Conservation (phyloP, 257 asterid species). For the Gentiana straminea region DNA sequence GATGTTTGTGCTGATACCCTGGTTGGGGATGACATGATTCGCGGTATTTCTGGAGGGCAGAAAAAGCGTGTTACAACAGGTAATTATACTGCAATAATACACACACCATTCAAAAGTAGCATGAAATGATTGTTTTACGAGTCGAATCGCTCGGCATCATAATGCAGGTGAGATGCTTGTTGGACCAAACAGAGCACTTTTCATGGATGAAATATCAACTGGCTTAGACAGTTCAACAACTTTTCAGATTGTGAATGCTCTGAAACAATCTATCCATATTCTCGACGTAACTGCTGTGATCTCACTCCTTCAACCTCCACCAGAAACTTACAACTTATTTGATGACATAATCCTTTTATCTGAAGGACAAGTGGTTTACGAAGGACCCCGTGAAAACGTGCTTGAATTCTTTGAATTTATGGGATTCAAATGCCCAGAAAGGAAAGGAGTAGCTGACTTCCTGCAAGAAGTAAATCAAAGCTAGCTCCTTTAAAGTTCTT, state of each 20-base stretch:
- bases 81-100: slow-evolving; percentile 1
- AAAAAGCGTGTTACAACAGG: slow-evolving; percentile 82
- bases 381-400: slow-evolving; percentile 70
- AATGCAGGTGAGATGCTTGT: slow-evolving; percentile 73
- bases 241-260: slow-evolving; percentile 61
- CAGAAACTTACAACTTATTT: slow-evolving; percentile 72
- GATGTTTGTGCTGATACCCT: slow-evolving; percentile 76
- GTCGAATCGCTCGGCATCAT: too few relatives aligned
- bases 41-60: slow-evolving; percentile 90
- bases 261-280: slow-evolving; percentile 56
- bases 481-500: neutral
- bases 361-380: slow-evolving; percentile 76
- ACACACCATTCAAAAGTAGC: too few relatives aligned
- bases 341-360: slow-evolving; percentile 76
- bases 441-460: slow-evolving; percentile 86
- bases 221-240: slow-evolving; percentile 93
- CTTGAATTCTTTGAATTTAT: slow-evolving; percentile 44
- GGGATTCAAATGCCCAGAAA: slow-evolving; percentile 78
- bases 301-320: slow-evolving; percentile 85
- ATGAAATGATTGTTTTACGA: too few relatives aligned
- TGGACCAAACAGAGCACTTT: slow-evolving; percentile 76
- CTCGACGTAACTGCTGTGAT: slow-evolving; percentile 60
- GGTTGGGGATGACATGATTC: slow-evolving; percentile 83
- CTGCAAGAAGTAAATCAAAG: slow-evolving; percentile 15
- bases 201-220: slow-evolving; percentile 91